Percentiles rank a stretch among this genome's conserved stretches.
Conservation (phyloP, 352 stramenopile species). For the Aphanomyces invadans region DNA sequence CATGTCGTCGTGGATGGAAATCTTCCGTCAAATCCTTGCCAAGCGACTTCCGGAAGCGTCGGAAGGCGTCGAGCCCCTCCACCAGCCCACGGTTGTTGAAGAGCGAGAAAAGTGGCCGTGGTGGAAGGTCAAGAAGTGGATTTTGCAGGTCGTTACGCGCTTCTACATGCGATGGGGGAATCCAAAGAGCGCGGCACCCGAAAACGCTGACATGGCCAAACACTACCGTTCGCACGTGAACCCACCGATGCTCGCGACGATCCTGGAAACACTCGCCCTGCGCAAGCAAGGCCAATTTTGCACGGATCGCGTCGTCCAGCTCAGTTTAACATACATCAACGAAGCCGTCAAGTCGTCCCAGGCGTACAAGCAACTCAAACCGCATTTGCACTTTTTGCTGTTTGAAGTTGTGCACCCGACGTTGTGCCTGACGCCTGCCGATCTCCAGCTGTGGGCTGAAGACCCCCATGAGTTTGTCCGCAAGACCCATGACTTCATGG, state of each 20-base stretch:
- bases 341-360: conserved; percentile 91
- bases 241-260: conserved; percentile 62
- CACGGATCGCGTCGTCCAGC: conserved; percentile 93
- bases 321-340: conserved; percentile 91
- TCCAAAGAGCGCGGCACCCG: conserved; percentile 88
- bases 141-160: conserved; percentile 93
- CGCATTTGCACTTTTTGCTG: conserved; percentile 94
- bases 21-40: conserved; percentile 74
- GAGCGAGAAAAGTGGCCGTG: conserved; percentile 91
- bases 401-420: conserved; percentile 96
- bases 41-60: conserved; percentile 89
- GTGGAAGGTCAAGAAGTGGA: conserved; percentile 99
- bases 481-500: conserved; percentile 95
- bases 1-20: conserved; percentile 91
- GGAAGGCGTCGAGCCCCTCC: conserved; percentile 62
- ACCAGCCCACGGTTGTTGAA: conserved; percentile 87
- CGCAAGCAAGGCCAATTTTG: conserved; percentile 92
- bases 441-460: conserved; percentile 93
- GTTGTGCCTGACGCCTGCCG: conserved; percentile 90
- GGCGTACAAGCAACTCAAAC: conserved; percentile 97
- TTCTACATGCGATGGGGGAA: conserved; percentile 97
- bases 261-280: conserved; percentile 89
- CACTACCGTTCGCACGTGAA: conserved; percentile 92
- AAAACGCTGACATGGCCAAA: conserved; percentile 88
- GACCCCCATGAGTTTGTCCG: conserved; percentile 97